These are phyloP conservation scores for Piper longum DNA, from an alignment of 164 flowering plant species.

Conservation along the genomic window DNA sequence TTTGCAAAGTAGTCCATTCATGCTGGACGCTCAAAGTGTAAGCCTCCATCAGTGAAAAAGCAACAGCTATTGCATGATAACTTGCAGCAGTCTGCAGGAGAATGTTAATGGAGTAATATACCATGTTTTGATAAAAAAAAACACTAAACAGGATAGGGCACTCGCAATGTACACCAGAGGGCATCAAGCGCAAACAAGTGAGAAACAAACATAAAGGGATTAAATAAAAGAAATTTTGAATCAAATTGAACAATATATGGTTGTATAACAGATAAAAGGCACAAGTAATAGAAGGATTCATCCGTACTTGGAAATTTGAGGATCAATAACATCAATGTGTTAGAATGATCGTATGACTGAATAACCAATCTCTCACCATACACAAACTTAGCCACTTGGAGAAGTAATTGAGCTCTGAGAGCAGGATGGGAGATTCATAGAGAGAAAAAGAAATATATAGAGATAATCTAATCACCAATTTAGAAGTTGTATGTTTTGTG, in stretches of 20 bases:
- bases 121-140: background rate
- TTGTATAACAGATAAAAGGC: too few relatives aligned
- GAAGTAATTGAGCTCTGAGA: too few relatives aligned
- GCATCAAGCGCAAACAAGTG: background rate
- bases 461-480: too few relatives aligned
- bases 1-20: constrained; percentile 93
- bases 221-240: background rate
- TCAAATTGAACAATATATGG: background rate
- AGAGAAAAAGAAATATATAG: too few relatives aligned
- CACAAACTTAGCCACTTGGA: too few relatives aligned
- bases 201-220: background rate
- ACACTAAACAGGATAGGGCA: background rate
- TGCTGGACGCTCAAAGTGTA: constrained; percentile 97
- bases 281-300: too few relatives aligned
- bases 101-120: background rate
- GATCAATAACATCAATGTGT: too few relatives aligned
- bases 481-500: too few relatives aligned
- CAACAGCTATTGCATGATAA: constrained; percentile 98
- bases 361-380: too few relatives aligned
- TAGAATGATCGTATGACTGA: too few relatives aligned
- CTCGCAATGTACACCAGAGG: background rate
- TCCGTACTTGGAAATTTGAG: too few relatives aligned
- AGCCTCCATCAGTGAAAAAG: constrained; percentile 98
- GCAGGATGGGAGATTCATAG: too few relatives aligned
- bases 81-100: constrained; percentile 88